These are phyloP conservation scores for Trichosporon faecale DNA, from an alignment of 1,284 basidiomycete species.

Conservation along the genomic window DNA sequence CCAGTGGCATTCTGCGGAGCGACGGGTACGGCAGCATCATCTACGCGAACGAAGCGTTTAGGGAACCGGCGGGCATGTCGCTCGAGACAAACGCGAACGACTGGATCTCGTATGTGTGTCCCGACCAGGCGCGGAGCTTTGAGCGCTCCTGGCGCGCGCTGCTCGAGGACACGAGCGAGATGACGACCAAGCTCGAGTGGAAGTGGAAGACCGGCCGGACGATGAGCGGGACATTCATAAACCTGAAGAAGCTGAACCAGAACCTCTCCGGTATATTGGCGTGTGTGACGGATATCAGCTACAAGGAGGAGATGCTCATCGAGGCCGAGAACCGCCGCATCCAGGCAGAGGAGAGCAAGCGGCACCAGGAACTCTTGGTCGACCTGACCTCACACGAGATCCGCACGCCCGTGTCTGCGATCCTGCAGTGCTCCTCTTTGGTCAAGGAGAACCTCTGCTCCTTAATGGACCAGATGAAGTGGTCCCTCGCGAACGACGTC, in stretches of 20 bases:
- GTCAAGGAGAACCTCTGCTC: slow-evolving; percentile 46
- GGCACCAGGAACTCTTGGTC: slow-evolving; percentile 49
- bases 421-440: slow-evolving; percentile 47
- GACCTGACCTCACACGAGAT: slow-evolving; percentile 52
- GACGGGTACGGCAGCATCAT: slow-evolving; percentile 28
- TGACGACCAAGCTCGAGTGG: slow-evolving; percentile 32
- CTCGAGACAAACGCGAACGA: slow-evolving; percentile 1
- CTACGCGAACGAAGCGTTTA: slow-evolving; percentile 40
- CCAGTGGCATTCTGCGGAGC: slow-evolving; percentile 40
- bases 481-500: slow-evolving; percentile 15
- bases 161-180: slow-evolving; percentile 21
- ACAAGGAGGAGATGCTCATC: slow-evolving; percentile 40
- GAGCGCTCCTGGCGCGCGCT: neutral
- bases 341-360: slow-evolving; percentile 42
- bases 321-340: slow-evolving; percentile 42
- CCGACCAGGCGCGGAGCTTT: neutral
- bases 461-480: slow-evolving; percentile 39
- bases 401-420: slow-evolving; percentile 48
- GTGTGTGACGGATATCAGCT: slow-evolving; percentile 42
- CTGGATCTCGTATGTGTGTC: slow-evolving; percentile 13
- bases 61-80: slow-evolving; percentile 15
- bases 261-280: slow-evolving; percentile 38
- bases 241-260: slow-evolving; percentile 35
- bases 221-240: slow-evolving; percentile 39
- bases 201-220: slow-evolving; percentile 39